phyloP scores from a whole-genome alignment of 1,284 basidiomycete genomes.

The Agroathelia rolfsii region DNA sequence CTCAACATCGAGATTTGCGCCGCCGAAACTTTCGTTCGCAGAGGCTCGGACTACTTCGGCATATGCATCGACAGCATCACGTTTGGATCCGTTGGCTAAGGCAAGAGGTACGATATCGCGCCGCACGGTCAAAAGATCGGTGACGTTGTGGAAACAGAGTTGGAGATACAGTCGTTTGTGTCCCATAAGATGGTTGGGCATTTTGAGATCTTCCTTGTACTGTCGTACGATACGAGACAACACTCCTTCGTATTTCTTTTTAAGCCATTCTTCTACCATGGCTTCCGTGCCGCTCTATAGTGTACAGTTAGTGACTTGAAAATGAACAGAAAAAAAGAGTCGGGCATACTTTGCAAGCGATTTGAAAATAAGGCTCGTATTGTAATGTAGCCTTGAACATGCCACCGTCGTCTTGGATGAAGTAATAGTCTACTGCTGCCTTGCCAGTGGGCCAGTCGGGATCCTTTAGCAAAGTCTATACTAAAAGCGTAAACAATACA shows the following conservation, averaged over 20 bases:
- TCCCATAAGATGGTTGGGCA: slow-evolving; percentile 95
- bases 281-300: slow-evolving; percentile 77
- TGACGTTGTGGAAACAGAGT: slow-evolving; percentile 87
- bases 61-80: slow-evolving; percentile 94
- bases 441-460: slow-evolving; percentile 72
- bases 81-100: slow-evolving; percentile 84
- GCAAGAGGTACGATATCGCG: slow-evolving; percentile 88
- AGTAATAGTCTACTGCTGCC: slow-evolving; percentile 94
- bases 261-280: slow-evolving; percentile 91
- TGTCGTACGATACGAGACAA: slow-evolving; percentile 73
- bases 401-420: slow-evolving; percentile 92
- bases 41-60: slow-evolving; percentile 92
- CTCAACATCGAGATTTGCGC: slow-evolving; percentile 50
- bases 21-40: slow-evolving; percentile 35
- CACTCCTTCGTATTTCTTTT: slow-evolving; percentile 87
- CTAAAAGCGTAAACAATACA: no score
- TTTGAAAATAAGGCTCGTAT: slow-evolving; percentile 93
- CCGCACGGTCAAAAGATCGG: slow-evolving; percentile 82
- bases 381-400: slow-evolving; percentile 94
- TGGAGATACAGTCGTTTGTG: slow-evolving; percentile 84
- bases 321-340: no score
- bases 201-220: slow-evolving; percentile 88
- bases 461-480: slow-evolving; percentile 80
- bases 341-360: slow-evolving; percentile 74
- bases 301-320: no score